These are phyloP conservation scores for Rossbeevera mucosa DNA, from an alignment of 768 basidiomycete genomes.

Conservation along the genomic window DNA sequence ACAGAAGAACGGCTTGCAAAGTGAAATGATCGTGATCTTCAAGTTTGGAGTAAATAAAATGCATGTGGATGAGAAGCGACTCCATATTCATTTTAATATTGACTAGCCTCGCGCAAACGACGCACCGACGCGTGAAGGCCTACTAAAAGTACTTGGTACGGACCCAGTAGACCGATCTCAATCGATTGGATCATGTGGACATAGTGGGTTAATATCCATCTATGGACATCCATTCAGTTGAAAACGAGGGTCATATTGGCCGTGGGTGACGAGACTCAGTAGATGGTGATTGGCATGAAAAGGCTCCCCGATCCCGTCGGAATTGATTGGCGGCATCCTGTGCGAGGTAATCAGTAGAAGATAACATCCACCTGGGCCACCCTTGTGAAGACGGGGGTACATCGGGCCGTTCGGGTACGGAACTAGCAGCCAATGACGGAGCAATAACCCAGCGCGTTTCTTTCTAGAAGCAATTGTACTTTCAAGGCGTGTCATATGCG, in stretches of 20 bases:
- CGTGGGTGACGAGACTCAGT: not conserved
- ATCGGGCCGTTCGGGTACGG: too few relatives aligned
- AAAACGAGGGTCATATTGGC: not conserved
- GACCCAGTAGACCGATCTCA: too few relatives aligned
- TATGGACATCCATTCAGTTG: not conserved
- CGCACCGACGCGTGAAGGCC: not conserved
- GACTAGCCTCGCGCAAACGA: not conserved
- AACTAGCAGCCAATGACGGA: not conserved
- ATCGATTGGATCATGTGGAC: too few relatives aligned
- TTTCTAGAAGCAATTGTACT: not conserved
- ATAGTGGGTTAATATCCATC: not conserved
- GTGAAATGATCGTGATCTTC: not conserved
- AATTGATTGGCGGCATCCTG: not conserved
- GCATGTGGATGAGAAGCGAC: not conserved
- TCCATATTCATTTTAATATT: not conserved
- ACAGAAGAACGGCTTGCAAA: not conserved
- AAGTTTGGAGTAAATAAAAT: not conserved
- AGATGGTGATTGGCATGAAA: conserved; percentile 1
- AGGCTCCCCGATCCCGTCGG: conserved; percentile 9
- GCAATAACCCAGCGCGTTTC: not conserved
- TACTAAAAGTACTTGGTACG: not conserved
- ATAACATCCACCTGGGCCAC: too few relatives aligned
- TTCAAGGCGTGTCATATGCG: not conserved
- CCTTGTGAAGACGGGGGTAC: too few relatives aligned
- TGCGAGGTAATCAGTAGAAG: not conserved